These are phyloP conservation scores for Rosa rugosa DNA, from an alignment of 306 rosid species.

Conservation along the genomic window DNA sequence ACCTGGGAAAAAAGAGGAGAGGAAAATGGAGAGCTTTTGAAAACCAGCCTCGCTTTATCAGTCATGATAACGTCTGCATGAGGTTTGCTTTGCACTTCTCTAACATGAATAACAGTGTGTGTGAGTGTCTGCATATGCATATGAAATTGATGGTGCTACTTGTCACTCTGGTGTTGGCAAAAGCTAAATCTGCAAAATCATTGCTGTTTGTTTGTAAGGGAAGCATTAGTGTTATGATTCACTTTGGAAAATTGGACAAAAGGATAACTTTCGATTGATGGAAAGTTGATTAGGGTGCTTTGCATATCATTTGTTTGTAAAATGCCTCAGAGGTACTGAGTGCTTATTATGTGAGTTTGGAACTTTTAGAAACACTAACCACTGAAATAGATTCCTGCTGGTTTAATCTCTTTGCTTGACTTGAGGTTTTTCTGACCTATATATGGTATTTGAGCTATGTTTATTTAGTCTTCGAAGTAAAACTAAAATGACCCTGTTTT, in stretches of 20 bases:
- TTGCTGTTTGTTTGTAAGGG: conserved; percentile 17
- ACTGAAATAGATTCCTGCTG: background rate
- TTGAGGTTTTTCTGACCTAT: background rate
- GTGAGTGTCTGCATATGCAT: conserved; percentile 22
- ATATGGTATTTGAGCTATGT: background rate
- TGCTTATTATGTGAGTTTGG: background rate
- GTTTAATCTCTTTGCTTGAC: background rate
- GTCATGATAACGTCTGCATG: conserved; percentile 24
- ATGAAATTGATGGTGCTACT: conserved; percentile 20
- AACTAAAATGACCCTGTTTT: background rate
- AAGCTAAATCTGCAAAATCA: conserved; percentile 10
- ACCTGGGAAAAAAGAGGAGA: conserved; percentile 27
- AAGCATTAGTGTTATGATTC: conserved; percentile 20
- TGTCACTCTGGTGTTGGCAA: conserved; percentile 20
- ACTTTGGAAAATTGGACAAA: background rate
- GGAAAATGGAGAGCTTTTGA: background rate
- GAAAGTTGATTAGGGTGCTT: conserved; percentile 4
- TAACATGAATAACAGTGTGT: conserved; percentile 8
- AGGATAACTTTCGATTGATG: conserved; percentile 12
- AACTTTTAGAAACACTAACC: background rate
- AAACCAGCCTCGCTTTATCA: background rate
- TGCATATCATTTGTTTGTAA: conserved; percentile 1
- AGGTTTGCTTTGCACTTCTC: conserved; percentile 11
- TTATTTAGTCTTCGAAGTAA: background rate
- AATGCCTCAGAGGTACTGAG: background rate